Evolutionary conservation across 2,329 filamentous ascomycete genomes (phyloP), one percentile per base, ranked within the genome.

Genomic region (Epichloe bromicola): DNA sequence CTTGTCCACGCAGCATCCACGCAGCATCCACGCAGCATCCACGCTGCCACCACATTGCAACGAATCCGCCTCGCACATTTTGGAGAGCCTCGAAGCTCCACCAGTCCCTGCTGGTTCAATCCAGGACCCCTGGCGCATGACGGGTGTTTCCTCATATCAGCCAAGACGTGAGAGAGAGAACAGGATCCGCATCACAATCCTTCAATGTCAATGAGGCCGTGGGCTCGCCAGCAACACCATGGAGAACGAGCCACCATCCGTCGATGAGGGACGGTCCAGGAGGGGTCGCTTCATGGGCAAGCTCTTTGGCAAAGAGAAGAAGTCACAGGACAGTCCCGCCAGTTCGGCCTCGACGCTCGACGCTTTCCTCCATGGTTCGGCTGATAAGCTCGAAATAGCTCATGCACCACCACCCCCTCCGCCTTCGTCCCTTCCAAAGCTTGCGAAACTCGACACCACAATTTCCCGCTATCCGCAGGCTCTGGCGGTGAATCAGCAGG

Each of bases 241-340:
- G 70, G 73, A 75, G 60, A 73, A 72, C 65, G 69, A 73, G 53
- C 62, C 65, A 51, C 62, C 66, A 48, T 61, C 65, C 55, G 59
- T 60, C 56, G 65, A 69, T 51, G 70, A 72, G 54, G 66, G 64
- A 53, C 65, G 68, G 52, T 62, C 73, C 37, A 73, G 68, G 63
- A 69, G 73, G 59, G 73, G 73, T 59, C 78, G 80, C 54, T 65
- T 83, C 45, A 83, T 83, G 74, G 79, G 79, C 57, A 82, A 80
- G 69, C 69, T 83, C 52, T 82, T 82, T 60, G 71, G 64, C 54
- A 74, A 69, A 60, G 72, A 72, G 50, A 64, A 68, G 47, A 59
- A 60, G 34, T 15, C 38, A 17, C 50, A 64, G 17, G 63, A 61
- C 51, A 64, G 65, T 48, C 66, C 65, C 12, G 66, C 66, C 53